These are phyloP conservation scores for Hortaea werneckii DNA, from an alignment of 2,329 filamentous ascomycete genomes.

Conservation along the genomic window DNA sequence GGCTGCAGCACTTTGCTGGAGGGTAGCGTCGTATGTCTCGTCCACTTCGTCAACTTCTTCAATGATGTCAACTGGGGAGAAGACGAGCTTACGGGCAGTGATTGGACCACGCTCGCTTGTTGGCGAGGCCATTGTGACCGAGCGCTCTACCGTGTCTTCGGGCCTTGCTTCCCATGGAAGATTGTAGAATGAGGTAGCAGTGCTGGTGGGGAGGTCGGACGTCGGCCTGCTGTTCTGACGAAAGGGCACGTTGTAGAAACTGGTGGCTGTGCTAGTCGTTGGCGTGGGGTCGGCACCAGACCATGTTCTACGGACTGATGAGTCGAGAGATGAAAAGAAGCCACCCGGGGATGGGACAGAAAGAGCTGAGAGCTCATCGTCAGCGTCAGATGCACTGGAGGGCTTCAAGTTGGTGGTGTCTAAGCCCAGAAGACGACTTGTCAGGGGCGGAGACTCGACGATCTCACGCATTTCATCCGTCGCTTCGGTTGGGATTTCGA, in stretches of 20 bases:
- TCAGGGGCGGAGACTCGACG: conserved; percentile 34
- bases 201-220: conserved; percentile 62
- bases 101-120: conserved; percentile 40
- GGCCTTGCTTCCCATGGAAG: conserved; percentile 53
- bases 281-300: conserved; percentile 52
- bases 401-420: conserved; percentile 18
- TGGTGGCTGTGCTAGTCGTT: conserved; percentile 82
- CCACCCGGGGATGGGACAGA: conserved; percentile 81
- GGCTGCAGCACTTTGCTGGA: conserved; percentile 58
- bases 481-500: conserved; percentile 39
- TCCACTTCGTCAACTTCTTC: conserved; percentile 44
- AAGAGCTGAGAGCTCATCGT: conserved; percentile 53
- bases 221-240: conserved; percentile 26
- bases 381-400: conserved; percentile 45
- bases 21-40: conserved; percentile 62
- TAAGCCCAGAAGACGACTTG: conserved; percentile 32
- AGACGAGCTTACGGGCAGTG: conserved; percentile 49
- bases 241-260: conserved; percentile 84
- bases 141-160: conserved; percentile 49
- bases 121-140: conserved; percentile 47
- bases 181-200: conserved; percentile 82
- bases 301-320: conserved; percentile 67
- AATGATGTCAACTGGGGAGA: conserved; percentile 27
- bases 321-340: conserved; percentile 79
- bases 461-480: conserved; percentile 50